Evolutionary conservation across 176 grass and related monocot species (phyloP), one percentile per base, ranked within the genome.

Genomic region (Alloteropsis semialata): DNA sequence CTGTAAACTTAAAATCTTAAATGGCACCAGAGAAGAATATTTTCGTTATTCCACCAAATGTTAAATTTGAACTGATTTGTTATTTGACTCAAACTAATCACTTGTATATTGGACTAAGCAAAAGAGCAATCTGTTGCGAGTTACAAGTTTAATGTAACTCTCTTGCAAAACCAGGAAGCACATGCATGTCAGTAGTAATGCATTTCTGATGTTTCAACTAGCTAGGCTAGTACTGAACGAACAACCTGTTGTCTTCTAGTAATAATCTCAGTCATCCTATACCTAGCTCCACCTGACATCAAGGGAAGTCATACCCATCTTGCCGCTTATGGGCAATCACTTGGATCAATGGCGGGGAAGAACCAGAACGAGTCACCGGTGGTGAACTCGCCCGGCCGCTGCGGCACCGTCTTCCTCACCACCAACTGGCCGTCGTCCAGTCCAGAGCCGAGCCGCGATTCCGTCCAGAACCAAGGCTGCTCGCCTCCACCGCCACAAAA

Each of bases 291-390:
- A 63, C 59, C 42, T 79, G 41, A 15, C 27, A n/a, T 13, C 54
- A 62, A 27, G 24, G 36, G 24, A 30, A 37, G 42, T 21, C 21
- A 38, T 24, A 36, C 36, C 19, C 38, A 44, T 45, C 37, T 44
- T 25, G 30, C 49, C 50, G 10, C 28, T 3, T 70, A 55, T 4
- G 74, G 48, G 1, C 29, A 57, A 63, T 81, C 77, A 37, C 74
- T 73, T 27, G 39, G 53, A 85, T 89, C 87, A 54, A 77, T 70
- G 53, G 32, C 77, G 2, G 87, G 87, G 87, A 89, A 85, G 82
- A 89, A 89, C 87, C 87, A 89, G 82, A 89, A 85, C 12, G 87
- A 85, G 64, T 85, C 82, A 16, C 82, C 87, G 8, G 16, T 16
- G 5, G 54, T 30, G 77, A 85, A 81, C 45, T 19, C 17, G 34